Base-by-base conservation (phyloP, 352 stramenopile genomes). In the Pythium rishiriense region DNA sequence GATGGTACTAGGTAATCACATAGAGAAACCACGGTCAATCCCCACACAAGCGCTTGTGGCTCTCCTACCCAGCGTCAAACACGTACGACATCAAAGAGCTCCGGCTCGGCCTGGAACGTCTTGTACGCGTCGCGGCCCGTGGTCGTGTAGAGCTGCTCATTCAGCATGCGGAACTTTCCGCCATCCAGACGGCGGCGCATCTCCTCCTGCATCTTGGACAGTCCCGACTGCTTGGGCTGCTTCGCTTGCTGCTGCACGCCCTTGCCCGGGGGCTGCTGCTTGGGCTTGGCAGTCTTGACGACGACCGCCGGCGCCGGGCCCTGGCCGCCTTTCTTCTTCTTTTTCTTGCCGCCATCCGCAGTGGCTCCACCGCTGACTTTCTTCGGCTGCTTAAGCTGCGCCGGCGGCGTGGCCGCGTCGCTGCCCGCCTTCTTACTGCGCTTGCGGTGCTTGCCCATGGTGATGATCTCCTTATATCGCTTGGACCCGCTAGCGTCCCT, bases 81-180 rank as follows among this genome's bases (percentile, higher is more conserved):
- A 73, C 71, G 43, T 51, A 87, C 78, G 62, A 91, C 83, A 57
- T 99, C 88, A 68, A 99, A 99, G 59, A 99, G 85, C 53, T 96
- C 83, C 9, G 97, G 97, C 64, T 99, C 87, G 29, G 76, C 56
- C 64, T 96, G 89, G 75, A 99, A 99, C 25, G 90, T 88, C 37
- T 85, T 67, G 64, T 98, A 98, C 2, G 96, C 84, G 37, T 85
- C 67, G 10, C 80, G 58, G 21, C 97, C 98, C n/a, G 91, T 93
- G 26, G 75, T 98, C 7, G 96, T 99, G 78, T 99, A 99, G 17
- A 99, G 72, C 70, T 98, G 89, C 76, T 99, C 98, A 69, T 99
- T 99, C 12, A 99, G 85, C 82, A 98, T 98, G 58, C 98, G 92
- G 78, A 99, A 99, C 69, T 98, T 93, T 51, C 90, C 93, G 29